Base-by-base conservation (phyloP, 2,329 filamentous ascomycete genomes). In the Dothidotthia symphoricarpi region DNA sequence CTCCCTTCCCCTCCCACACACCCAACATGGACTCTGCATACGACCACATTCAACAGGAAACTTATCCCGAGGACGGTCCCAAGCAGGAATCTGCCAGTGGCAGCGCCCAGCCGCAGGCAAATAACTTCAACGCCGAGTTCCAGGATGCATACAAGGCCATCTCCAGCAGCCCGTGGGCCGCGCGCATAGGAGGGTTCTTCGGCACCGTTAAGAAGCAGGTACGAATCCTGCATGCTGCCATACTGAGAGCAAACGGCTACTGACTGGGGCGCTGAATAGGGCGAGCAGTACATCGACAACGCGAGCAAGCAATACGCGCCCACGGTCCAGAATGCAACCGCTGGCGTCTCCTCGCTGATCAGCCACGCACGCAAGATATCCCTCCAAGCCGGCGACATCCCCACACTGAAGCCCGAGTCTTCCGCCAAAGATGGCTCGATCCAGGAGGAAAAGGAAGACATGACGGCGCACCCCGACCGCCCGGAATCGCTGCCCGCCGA, bases 91-190 rank as follows among this genome's bases (percentile, higher is more conserved):
- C 55, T 24, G 71, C 75, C 48, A 70, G 73, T 45, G 69, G 72
- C 28, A 52, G 52, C 51, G 40, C 51, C 31, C 45, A 51, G 43
- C 43, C 58, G 58, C 44, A 70, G 35, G 37, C 51, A 52, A 64
- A 65, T 54, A 73, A 83, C 35, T 77, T 98, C 53, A 94, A 94
- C 63, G 78, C 81, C 53, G 93, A 98, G 61, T 78, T 98, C 47
- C 88, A 95, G 69, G 88, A 96, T 69, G 93, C 91, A 6, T 96
- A 97, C 75, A 89, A 88, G 61, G 90, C 90, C 16, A 87, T 98
- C 61, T 91, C 88, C 3, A 81, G 82, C 51, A 95, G 88, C 57
- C 86, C 88, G 9, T 98, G 93, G 93, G 93, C 91, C 29, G 82
- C 85, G 15, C 82, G 80, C 54, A 81, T 98, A 22, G 91, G 93